Conservation (phyloP, 352 stramenopile genomes). For the Peronospora destructor region DNA sequence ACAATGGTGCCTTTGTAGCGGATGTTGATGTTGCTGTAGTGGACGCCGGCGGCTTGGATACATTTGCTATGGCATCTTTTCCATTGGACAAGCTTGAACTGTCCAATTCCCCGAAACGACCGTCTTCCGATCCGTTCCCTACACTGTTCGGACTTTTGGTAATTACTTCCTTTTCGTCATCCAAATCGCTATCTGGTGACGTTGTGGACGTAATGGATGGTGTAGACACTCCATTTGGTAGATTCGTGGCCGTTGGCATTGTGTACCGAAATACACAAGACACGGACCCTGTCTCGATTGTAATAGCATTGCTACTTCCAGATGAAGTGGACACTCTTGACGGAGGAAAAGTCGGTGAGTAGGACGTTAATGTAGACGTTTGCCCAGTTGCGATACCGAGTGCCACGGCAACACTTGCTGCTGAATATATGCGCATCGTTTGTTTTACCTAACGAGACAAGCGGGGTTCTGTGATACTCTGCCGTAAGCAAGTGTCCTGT, state of each 20-base stretch:
- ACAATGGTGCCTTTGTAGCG: conserved; percentile 16
- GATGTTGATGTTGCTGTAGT: not conserved
- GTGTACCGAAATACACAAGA: conserved; percentile 50
- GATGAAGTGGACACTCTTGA: conserved; percentile 31
- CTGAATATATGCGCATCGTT: conserved; percentile 18
- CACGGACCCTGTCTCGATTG: conserved; percentile 14
- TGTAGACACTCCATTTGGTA: conserved; percentile 29
- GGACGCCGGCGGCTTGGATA: not conserved
- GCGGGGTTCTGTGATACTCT: conserved; percentile 3
- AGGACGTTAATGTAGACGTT: conserved; percentile 29
- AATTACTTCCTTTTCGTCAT: not conserved
- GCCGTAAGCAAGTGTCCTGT: conserved; percentile 10
- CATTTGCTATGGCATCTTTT: too few species aligned
- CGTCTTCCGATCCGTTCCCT: conserved; percentile 6
- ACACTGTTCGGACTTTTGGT: conserved; percentile 3
- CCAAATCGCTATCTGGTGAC: conserved; percentile 19
- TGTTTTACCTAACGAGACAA: conserved; percentile 13
- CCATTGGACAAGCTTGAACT: too few species aligned
- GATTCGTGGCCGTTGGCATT: conserved; percentile 47
- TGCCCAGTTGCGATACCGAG: conserved; percentile 20
- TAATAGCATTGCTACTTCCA: conserved; percentile 20
- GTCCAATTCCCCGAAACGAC: not conserved
- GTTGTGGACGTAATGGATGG: conserved; percentile 8
- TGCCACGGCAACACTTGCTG: conserved; percentile 12
- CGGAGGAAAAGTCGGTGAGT: not conserved